Conservation (phyloP, 1,284 basidiomycete genomes). For the Leccinum discolor region DNA sequence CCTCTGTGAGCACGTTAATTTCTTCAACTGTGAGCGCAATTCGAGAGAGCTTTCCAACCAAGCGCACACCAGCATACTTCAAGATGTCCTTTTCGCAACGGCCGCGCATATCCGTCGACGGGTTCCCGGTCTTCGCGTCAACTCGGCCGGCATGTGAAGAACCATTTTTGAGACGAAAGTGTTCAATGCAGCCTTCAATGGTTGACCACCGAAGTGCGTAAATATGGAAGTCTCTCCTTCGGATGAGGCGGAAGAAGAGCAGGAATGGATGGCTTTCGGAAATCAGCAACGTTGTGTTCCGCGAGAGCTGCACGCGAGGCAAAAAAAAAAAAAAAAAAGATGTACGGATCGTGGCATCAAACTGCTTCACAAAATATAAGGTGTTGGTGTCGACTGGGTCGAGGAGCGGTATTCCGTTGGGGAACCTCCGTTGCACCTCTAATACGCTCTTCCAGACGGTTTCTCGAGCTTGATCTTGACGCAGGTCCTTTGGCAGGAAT, state of each 20-base stretch:
- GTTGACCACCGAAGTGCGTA: slow-evolving; percentile 96
- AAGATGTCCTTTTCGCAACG: slow-evolving; percentile 96
- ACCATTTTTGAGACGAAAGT: slow-evolving; percentile 94
- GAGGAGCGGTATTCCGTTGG: slow-evolving; percentile 83
- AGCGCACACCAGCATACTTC: slow-evolving; percentile 90
- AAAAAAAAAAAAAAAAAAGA: slow-evolving; percentile 89
- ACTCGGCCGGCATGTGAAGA: slow-evolving; percentile 97
- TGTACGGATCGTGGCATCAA: slow-evolving; percentile 78
- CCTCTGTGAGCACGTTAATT: slow-evolving; percentile 60
- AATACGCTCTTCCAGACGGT: slow-evolving; percentile 88
- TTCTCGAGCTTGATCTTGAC: slow-evolving; percentile 74
- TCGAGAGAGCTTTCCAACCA: slow-evolving; percentile 72
- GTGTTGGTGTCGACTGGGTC: slow-evolving; percentile 93
- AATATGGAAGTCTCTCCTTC: slow-evolving; percentile 81
- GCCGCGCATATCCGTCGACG: slow-evolving; percentile 93
- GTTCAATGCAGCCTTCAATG: slow-evolving; percentile 96
- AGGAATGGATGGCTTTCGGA: slow-evolving; percentile 62
- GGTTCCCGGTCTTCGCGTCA: slow-evolving; percentile 93
- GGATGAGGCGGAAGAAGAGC: slow-evolving; percentile 71
- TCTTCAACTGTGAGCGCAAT: not conserved
- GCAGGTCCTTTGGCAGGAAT: slow-evolving; percentile 89
- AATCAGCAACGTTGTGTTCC: slow-evolving; percentile 56
- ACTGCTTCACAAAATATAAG: slow-evolving; percentile 75
- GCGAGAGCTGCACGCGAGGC: slow-evolving; percentile 76
- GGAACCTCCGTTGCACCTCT: slow-evolving; percentile 91